Base-by-base conservation (phyloP, 768 basidiomycete species). In the Sarcodon aspratus region DNA sequence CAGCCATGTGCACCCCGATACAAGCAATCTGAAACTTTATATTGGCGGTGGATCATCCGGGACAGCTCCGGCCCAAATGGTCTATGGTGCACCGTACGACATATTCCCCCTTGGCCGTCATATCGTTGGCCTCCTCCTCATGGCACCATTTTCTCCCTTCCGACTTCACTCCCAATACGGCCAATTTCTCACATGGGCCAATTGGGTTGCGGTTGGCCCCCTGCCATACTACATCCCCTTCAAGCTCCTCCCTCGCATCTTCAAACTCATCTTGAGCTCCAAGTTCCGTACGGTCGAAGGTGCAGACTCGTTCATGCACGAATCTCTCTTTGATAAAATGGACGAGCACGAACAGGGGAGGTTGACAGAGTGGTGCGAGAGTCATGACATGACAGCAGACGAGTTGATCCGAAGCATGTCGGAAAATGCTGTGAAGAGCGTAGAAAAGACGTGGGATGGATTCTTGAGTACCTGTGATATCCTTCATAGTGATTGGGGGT, bases 31-130 rank as follows among this genome's bases (percentile, higher is more conserved):
- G 46, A 69, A 62, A 52, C 64, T 78, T 38, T 79, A 75, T 63
- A 50, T 81, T 48, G 59, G 66, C 11, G 79, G 75, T 0, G 73
- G 73, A 10, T 77, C 76, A 3, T 78, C 71, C 54, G 80, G 79
- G 15, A 74, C 73, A 0, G 66, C 70, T 9, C 64, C 71, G 3
- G 73, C 78, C 1, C 79, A 80, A 63, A 76, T 79, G 36, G 55
- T 81, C 10, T 79, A 75, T 50, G 75, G 73, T 1, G 69, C 73
- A 0, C 57, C 75, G 0, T 74, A 72, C 60, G 66, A 73, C 54
- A 53, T 61, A 12, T 82, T 81, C 51, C 76, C 76, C 7, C 65
- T 70, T 31, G 75, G 73, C 17, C 61, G 66, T 12, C 61, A 68
- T 45, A 68, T 79, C 51, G 63, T 57, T 5, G 74, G 73, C 2